Base-by-base conservation (phyloP, 108 stramenopile species). In the Fragilaria crotonensis region DNA sequence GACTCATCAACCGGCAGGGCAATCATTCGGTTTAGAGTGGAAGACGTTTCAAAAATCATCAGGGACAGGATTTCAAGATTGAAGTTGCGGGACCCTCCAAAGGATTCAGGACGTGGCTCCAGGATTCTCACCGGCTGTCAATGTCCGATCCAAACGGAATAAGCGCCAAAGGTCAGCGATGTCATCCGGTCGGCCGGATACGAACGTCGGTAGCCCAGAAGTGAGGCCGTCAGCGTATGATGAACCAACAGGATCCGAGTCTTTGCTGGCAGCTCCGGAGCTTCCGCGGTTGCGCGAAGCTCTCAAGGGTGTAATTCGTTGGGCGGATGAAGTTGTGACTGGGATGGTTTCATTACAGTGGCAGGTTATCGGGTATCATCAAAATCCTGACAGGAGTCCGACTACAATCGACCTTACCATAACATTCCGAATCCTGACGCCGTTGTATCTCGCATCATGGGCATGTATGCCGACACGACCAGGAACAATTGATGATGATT, bases 1-100 rank as follows among this genome's bases (percentile, higher is more conserved):
- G 70, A 78, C 29, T 59, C 62, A 44, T 59, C 58, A 17, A 63
- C 66, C 0, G 78, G 77, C 3, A 55, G 45, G 1, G 62, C 71
- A 22, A 58, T 48, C 23, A 54, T 94, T 5, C 64, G 80, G 17
- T 79, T 87, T 47, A 78, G 93, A 5, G 79, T 94, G 21, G 87
- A 94, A 51, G 93, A 94, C 56, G 93, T 94, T 3, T 90, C 21
- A 90, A 90, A 66, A 94, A 90, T 68, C 89, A 90, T 63, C 93
- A 94, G 58, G 83, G 80, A 29, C 80, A 89, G 70, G 70, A 73
- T 26, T 94, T 94, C 59, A 56, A 70, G 4, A 48, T 94, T 45
- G 36, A 79, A 60, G 66, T 94, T 11, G 72, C 63, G 30, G 64
- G 87, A 0, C 84, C 80, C 33, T 57, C 63, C 4, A 14, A 41